Conservation (phyloP, 352 stramenopile species). For the Pythium coloratum region DNA sequence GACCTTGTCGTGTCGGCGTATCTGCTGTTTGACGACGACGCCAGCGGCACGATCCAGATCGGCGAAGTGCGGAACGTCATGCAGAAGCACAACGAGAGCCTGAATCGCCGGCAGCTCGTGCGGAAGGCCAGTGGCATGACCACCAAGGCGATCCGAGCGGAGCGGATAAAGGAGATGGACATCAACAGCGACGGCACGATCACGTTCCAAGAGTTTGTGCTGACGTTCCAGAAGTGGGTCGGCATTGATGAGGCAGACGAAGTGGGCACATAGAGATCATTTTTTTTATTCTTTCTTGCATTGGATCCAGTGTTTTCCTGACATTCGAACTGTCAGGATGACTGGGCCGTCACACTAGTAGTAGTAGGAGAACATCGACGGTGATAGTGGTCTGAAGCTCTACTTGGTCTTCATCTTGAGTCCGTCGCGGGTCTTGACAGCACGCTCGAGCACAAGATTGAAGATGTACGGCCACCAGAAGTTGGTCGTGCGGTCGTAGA, state of each 20-base stretch:
- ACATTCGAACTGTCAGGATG: background rate
- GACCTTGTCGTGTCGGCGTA: slow-evolving; percentile 87
- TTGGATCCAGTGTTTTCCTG: background rate
- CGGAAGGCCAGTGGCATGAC: slow-evolving; percentile 57
- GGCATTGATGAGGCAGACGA: slow-evolving; percentile 47
- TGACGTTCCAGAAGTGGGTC: slow-evolving; percentile 88
- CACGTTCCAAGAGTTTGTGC: slow-evolving; percentile 89
- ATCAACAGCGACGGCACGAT: slow-evolving; percentile 86
- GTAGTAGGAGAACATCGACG: background rate
- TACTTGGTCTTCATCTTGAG: slow-evolving; percentile 40
- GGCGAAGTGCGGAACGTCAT: slow-evolving; percentile 70
- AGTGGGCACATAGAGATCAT: no score
- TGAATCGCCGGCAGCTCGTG: slow-evolving; percentile 36
- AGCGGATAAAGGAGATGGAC: slow-evolving; percentile 89
- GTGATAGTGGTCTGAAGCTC: background rate
- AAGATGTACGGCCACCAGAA: slow-evolving; percentile 88
- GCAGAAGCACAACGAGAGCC: slow-evolving; percentile 44
- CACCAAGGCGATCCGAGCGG: slow-evolving; percentile 57
- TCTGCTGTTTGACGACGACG: slow-evolving; percentile 83
- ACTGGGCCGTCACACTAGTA: background rate
- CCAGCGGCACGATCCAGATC: slow-evolving; percentile 79
- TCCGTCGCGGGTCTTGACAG: slow-evolving; percentile 54
- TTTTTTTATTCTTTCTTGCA: background rate
- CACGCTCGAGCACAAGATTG: slow-evolving; percentile 68
- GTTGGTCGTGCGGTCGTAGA: slow-evolving; percentile 83